These are phyloP conservation scores for Musa balbisiana DNA, from an alignment of 202 grass and related monocot genomes.

Conservation along the genomic window DNA sequence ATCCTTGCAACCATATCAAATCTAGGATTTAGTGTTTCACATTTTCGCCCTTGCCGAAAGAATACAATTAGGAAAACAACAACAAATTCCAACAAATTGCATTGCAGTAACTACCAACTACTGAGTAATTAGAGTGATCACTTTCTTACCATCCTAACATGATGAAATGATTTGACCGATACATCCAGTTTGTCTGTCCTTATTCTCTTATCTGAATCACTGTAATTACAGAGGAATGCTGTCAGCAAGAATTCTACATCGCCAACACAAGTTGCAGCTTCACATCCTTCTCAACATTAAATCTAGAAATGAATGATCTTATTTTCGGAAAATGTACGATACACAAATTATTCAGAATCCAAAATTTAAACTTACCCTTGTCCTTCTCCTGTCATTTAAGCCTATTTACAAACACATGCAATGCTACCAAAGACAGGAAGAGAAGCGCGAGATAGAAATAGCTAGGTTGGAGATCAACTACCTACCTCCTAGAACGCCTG, in stretches of 20 bases:
- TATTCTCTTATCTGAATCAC: constrained; percentile 31
- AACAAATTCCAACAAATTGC: too few species aligned
- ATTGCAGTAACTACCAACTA: too few species aligned
- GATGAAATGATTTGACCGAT: constrained; percentile 15
- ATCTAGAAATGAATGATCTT: too few species aligned
- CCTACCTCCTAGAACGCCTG: constrained; percentile 38
- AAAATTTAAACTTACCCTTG: too few species aligned
- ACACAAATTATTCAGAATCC: too few species aligned
- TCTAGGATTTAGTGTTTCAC: background rate
- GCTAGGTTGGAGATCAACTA: background rate
- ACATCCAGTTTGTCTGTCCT: constrained; percentile 17
- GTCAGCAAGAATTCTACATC: background rate
- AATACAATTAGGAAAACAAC: too few species aligned
- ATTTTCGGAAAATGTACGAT: too few species aligned
- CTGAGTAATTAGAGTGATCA: too few species aligned
- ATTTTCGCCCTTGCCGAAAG: too few species aligned
- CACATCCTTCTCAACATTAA: too few species aligned
- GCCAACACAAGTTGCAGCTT: too few species aligned
- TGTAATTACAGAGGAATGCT: constrained; percentile 25
- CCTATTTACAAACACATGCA: background rate
- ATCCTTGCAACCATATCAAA: constrained; percentile 37
- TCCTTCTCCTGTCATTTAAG: background rate
- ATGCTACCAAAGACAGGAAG: background rate
- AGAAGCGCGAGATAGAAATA: background rate
- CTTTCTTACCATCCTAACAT: constrained; percentile 8